Base-by-base conservation (phyloP, 2,329 filamentous ascomycete species). In the Penicillium sp. region DNA sequence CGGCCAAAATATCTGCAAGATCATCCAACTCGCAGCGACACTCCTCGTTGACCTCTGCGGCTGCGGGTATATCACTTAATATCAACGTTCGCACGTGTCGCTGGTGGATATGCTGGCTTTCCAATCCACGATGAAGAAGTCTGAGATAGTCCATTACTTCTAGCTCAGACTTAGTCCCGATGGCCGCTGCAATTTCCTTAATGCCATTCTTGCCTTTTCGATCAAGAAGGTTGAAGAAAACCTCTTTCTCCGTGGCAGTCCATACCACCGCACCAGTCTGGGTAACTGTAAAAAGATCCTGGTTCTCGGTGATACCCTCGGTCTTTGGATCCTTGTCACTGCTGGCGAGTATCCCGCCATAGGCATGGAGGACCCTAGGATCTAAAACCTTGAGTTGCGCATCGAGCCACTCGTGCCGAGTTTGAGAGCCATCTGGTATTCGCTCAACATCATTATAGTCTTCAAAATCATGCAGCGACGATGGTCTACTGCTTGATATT, bases 111-210 rank as follows among this genome's bases (percentile, higher is more conserved):
- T 67, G 67, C 26, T 71, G 65, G 14, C 63, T 56, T 23, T 70
- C 60, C 4, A 67, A 49, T 1, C 69, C 71, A 13, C 72, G 66
- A 7, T 79, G 69, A 4, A 95, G 70, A 1, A 84, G 59, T 5
- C 69, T 54, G 3, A 93, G 59, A 56, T 88, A 88, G 34, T 83
- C 76, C 17, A 74, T 73, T 22, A 92, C 78, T 62, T 95, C 87
- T 6, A 82, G 57, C 47, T 79, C 74, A 41, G 79, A 82, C 63
- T 96, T 96, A 22, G 78, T 82, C 0, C 70, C 70, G 11, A 95
- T 69, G 0, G 74, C 70, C 6, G 63, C 53, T 1, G 85, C 73
- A 38, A 95, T 82, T 1, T 72, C 75, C 1, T 64, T 63, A 1
- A 83, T 52, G 44, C 87, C 69, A 50, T 79, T 74, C 35, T 68